Percentiles rank a stretch among this genome's conserved stretches.
Conservation (phyloP, 805 yeast species). For the Hanseniaspora jakobsenii region DNA sequence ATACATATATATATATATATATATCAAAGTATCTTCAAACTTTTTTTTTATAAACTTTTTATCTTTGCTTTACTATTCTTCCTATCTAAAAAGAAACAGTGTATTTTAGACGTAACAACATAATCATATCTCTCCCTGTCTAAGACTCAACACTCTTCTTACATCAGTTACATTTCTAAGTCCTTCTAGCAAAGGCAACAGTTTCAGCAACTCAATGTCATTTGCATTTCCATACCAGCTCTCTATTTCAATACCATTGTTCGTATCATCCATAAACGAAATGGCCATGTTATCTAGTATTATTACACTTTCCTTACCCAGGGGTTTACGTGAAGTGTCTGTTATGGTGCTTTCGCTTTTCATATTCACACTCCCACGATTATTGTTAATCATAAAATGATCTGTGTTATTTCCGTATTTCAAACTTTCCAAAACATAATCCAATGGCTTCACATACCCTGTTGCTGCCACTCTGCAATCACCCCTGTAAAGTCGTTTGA, state of each 20-base stretch:
- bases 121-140: neutral
- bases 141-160: conserved; percentile 2
- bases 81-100: too few relatives aligned
- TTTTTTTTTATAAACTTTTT: too few relatives aligned
- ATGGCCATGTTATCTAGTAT: conserved; percentile 90
- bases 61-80: too few relatives aligned
- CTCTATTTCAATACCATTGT: conserved; percentile 84
- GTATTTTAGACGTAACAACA: neutral
- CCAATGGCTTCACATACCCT: conserved; percentile 73
- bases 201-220: conserved; percentile 68
- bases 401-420: too few relatives aligned
- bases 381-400: too few relatives aligned
- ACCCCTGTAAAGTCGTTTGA: conserved; percentile 58
- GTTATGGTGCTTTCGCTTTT: conserved; percentile 5
- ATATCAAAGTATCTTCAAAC: too few relatives aligned
- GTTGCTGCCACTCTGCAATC: conserved; percentile 70
- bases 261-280: conserved; percentile 69
- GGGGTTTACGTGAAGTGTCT: conserved; percentile 32
- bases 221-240: conserved; percentile 98
- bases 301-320: conserved; percentile 28
- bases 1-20: too few relatives aligned
- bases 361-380: conserved; percentile 1
- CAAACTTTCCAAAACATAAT: conserved; percentile 9
- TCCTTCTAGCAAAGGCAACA: conserved; percentile 68
- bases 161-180: conserved; percentile 12